A percentile compares a stretch with the other conserved stretches of the same genome.
These are phyloP conservation scores for Serendipita sp. DNA, from an alignment of 768 basidiomycete species.

Conservation along the genomic window DNA sequence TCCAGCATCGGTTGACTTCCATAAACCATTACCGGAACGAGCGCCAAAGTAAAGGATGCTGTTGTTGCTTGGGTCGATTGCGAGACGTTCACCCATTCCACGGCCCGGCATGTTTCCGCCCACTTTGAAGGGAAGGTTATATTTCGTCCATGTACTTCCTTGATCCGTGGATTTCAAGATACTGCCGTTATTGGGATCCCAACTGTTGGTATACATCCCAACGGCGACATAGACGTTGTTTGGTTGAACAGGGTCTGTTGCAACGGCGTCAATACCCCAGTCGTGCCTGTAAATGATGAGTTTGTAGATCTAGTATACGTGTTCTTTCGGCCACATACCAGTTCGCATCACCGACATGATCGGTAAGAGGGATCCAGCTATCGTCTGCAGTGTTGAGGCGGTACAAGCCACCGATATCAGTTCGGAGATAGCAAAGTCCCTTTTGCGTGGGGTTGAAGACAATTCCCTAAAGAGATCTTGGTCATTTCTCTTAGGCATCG, in stretches of 20 bases:
- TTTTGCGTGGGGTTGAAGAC: conserved; percentile 46
- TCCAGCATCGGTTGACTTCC: conserved; percentile 48
- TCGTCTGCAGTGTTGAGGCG: conserved; percentile 39
- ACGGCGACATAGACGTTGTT: conserved; percentile 37
- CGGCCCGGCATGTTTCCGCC: conserved; percentile 58
- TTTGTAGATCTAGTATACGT: no score
- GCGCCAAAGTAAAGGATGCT: conserved; percentile 49
- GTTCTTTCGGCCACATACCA: conserved; percentile 26
- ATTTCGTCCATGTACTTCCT: conserved; percentile 13
- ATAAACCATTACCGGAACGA: conserved; percentile 46
- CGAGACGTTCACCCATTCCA: conserved; percentile 41
- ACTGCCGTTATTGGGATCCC: conserved; percentile 12
- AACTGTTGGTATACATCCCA: conserved; percentile 13
- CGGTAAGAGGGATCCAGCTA: conserved; percentile 45
- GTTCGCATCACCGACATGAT: conserved; percentile 31
- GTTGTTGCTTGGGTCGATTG: conserved; percentile 46
- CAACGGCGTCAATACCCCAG: conserved; percentile 47
- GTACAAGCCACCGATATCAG: conserved; percentile 53
- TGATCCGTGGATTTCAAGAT: conserved; percentile 9
- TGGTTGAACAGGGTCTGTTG: conserved; percentile 45
- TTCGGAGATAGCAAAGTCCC: conserved; percentile 49
- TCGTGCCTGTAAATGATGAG: conserved; percentile 17
- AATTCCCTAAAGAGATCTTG: conserved; percentile 17
- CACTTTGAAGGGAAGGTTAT: conserved; percentile 39
- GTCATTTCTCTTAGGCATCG: no score